Evolutionary conservation across 805 yeast species (phyloP).

Genomic region (Spathaspora hagerdaliae): DNA sequence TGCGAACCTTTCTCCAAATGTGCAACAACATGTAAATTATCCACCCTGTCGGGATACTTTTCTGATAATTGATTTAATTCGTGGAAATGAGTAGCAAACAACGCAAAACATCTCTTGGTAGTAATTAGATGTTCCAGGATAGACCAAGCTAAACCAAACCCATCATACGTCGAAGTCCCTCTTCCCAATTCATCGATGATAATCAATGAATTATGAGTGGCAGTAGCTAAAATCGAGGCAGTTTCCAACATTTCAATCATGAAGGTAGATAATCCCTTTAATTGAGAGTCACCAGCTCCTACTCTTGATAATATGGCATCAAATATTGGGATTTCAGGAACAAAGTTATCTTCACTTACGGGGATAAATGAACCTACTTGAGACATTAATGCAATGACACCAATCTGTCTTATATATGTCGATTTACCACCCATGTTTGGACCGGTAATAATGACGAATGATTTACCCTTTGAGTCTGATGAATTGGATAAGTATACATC

Average conservation of each 20-base stretch:
- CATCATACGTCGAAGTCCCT: constrained; percentile 88
- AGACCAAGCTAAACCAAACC: constrained; percentile 97
- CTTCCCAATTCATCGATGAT: constrained; percentile 95
- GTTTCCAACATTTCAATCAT: constrained; percentile 92
- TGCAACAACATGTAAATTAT: constrained; percentile 89
- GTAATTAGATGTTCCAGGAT: constrained; percentile 81
- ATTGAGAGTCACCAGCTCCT: constrained; percentile 98
- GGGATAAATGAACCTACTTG: constrained; percentile 92
- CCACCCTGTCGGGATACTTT: constrained; percentile 52
- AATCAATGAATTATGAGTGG: constrained; percentile 73
- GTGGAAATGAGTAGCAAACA: constrained; percentile 97
- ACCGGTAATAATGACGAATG: constrained; percentile 82
- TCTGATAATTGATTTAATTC: constrained; percentile 82
- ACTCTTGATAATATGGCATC: constrained; percentile 94
- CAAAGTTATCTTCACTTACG: constrained; percentile 32
- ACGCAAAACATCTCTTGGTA: constrained; percentile 68
- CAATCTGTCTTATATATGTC: constrained; percentile 85
- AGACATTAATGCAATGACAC: constrained; percentile 80
- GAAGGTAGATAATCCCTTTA: constrained; percentile 94
- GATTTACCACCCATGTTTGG: constrained; percentile 99
- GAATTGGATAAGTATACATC: constrained; percentile 63
- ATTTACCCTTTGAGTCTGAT: constrained; percentile 15
- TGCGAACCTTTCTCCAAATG: constrained; percentile 57
- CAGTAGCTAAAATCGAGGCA: constrained; percentile 76
- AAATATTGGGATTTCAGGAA: constrained; percentile 74